Percentiles rank a stretch among this genome's conserved stretches.
Conservation (phyloP, 106 monocot species). For the Acorus calamus region DNA sequence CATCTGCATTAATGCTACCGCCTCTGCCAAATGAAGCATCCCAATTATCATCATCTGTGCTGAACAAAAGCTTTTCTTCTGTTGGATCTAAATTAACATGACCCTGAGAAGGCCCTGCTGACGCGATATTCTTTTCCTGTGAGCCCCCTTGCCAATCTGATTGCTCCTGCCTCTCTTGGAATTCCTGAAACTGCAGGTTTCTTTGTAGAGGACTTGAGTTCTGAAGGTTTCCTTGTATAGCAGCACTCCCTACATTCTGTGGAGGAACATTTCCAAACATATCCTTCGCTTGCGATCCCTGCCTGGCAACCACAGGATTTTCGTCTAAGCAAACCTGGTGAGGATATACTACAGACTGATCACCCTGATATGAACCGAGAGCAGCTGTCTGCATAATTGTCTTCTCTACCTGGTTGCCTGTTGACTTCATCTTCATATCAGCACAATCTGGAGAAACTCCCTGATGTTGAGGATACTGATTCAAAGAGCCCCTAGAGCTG, state of each 20-base stretch:
- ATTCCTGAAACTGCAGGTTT: constrained; percentile 27
- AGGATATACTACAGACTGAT: constrained; percentile 10
- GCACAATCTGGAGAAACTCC: constrained; percentile 23
- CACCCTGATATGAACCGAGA: constrained; percentile 29
- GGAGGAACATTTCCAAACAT: constrained; percentile 15
- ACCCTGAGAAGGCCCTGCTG: constrained; percentile 18
- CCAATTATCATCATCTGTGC: constrained; percentile 51
- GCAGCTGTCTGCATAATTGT: constrained; percentile 15
- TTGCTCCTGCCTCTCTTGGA: constrained; percentile 17
- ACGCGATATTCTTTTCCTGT: constrained; percentile 23
- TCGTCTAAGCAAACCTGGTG: constrained; percentile 15
- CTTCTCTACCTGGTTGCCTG: constrained; percentile 17
- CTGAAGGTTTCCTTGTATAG: constrained; percentile 27
- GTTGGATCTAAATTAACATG: constrained; percentile 67
- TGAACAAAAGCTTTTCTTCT: constrained; percentile 75
- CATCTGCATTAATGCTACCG: constrained; percentile 14
- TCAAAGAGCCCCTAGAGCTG: constrained; percentile 16
- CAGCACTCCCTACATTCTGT: constrained; percentile 22
- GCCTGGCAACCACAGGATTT: constrained; percentile 11
- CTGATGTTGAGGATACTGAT: constrained; percentile 21
- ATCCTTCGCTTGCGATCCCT: constrained; percentile 28
- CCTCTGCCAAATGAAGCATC: constrained; percentile 17
- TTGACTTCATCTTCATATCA: constrained; percentile 18
- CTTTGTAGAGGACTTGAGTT: constrained; percentile 15
- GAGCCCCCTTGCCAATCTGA: constrained; percentile 18